phyloP scores from a whole-genome alignment of 352 stramenopile species.

The Pythium dissimile region DNA sequence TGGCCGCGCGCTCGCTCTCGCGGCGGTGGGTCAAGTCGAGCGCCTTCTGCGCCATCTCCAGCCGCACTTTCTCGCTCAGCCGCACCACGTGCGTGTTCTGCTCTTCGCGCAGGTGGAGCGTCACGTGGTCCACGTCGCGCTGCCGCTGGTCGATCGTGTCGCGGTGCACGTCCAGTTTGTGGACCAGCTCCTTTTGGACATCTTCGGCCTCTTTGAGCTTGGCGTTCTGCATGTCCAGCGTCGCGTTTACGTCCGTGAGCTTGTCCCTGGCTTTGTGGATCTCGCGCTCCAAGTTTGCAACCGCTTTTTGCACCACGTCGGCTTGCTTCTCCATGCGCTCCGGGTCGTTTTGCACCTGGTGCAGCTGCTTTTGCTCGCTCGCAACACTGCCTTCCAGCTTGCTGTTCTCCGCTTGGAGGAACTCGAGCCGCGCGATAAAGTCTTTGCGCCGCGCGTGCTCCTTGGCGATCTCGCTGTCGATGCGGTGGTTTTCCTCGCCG shows the following conservation, averaged over 20 bases:
- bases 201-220: slow-evolving; percentile 78
- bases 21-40: slow-evolving; percentile 46
- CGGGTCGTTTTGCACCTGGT: slow-evolving; percentile 69
- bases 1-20: slow-evolving; percentile 63
- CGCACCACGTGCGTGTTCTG: slow-evolving; percentile 77
- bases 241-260: slow-evolving; percentile 33
- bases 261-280: slow-evolving; percentile 42
- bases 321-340: slow-evolving; percentile 84
- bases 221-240: slow-evolving; percentile 34
- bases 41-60: slow-evolving; percentile 60
- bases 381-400: slow-evolving; percentile 41
- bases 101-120: slow-evolving; percentile 81
- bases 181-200: slow-evolving; percentile 68
- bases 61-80: slow-evolving; percentile 61
- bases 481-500: slow-evolving; percentile 60
- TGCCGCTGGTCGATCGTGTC: slow-evolving; percentile 90
- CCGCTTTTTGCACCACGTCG: slow-evolving; percentile 80
- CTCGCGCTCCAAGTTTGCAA: slow-evolving; percentile 66
- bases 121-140: slow-evolving; percentile 89
- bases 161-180: slow-evolving; percentile 88
- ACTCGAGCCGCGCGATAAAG: slow-evolving; percentile 52
- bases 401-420: slow-evolving; percentile 60
- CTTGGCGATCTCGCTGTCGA: slow-evolving; percentile 70
- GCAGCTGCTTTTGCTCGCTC: slow-evolving; percentile 54
- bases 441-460: slow-evolving; percentile 63